A percentile compares a stretch with the other conserved stretches of the same genome.
Evolutionary conservation across 495 filamentous ascomycete species (phyloP).

Genomic region (Schizothecium vesticola): DNA sequence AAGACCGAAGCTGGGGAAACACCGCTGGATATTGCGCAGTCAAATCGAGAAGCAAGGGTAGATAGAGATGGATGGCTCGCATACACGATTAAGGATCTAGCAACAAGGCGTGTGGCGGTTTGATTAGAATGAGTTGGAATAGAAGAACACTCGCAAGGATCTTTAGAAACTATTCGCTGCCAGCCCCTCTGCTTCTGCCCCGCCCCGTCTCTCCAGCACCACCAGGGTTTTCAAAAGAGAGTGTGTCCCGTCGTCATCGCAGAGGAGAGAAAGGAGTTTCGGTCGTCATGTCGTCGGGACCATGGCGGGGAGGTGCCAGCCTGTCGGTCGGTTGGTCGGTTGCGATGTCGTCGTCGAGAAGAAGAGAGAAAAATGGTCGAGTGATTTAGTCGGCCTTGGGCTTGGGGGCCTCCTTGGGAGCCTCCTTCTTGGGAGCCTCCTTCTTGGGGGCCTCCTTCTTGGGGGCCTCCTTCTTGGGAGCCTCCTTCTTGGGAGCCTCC

Average conservation of each 20-base stretch:
- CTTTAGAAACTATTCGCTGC: neutral
- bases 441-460: neutral
- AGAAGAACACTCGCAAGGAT: no score
- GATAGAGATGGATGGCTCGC: no score
- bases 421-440: neutral
- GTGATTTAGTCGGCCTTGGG: neutral
- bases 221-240: neutral
- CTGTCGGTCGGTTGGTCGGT: neutral
- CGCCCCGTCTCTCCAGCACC: neutral
- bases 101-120: no score
- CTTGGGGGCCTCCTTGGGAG: neutral
- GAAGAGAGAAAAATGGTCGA: neutral
- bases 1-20: no score
- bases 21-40: no score
- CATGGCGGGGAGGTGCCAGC: neutral
- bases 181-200: neutral
- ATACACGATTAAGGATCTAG: no score
- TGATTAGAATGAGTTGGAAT: no score
- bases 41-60: no score
- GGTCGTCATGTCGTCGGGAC: neutral
- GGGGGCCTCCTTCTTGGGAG: neutral
- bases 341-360: neutral
- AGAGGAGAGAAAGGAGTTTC: neutral
- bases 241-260: neutral
- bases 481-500: neutral